A percentile compares a stretch with the other conserved stretches of the same genome.
Evolutionary conservation across 768 basidiomycete genomes (phyloP).

Genomic region (Boletellus ananiceps): DNA sequence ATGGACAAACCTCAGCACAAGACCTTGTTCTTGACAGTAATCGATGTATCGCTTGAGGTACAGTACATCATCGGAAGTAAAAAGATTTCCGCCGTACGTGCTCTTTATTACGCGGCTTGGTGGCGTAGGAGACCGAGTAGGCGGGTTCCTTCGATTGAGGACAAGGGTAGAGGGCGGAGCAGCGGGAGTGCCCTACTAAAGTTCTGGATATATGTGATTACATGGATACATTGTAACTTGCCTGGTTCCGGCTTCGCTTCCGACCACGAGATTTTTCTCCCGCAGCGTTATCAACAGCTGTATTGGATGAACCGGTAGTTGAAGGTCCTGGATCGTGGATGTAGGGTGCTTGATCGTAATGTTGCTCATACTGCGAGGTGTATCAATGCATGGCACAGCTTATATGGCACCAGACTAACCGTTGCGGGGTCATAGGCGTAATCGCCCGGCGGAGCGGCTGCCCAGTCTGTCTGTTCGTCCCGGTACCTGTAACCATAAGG

Average conservation of each 20-base stretch:
- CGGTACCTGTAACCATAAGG: constrained; percentile 60
- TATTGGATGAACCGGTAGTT: constrained; percentile 38
- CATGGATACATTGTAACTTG: constrained; percentile 16
- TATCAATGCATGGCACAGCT: constrained; percentile 4
- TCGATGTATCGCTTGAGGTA: constrained; percentile 88
- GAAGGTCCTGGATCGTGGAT: constrained; percentile 50
- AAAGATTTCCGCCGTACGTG: constrained; percentile 84
- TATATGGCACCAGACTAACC: constrained; percentile 32
- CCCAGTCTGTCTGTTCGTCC: constrained; percentile 52
- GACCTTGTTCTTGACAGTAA: constrained; percentile 83
- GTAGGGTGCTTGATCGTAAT: constrained; percentile 57
- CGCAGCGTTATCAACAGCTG: constrained; percentile 20
- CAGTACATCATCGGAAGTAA: constrained; percentile 76
- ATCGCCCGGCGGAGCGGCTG: constrained; percentile 36
- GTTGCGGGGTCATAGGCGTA: constrained; percentile 53
- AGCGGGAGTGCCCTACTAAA: constrained; percentile 52
- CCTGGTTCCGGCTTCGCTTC: constrained; percentile 63
- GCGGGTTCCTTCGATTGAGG: constrained; percentile 57
- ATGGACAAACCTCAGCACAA: constrained; percentile 62
- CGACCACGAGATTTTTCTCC: constrained; percentile 57
- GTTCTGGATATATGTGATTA: constrained; percentile 1
- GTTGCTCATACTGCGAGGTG: constrained; percentile 44
- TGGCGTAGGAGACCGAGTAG: constrained; percentile 78
- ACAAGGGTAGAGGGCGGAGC: constrained; percentile 65
- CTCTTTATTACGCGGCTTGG: constrained; percentile 82